phyloP scores from a whole-genome alignment of 345 rosid species.

The Brassica napus region DNA sequence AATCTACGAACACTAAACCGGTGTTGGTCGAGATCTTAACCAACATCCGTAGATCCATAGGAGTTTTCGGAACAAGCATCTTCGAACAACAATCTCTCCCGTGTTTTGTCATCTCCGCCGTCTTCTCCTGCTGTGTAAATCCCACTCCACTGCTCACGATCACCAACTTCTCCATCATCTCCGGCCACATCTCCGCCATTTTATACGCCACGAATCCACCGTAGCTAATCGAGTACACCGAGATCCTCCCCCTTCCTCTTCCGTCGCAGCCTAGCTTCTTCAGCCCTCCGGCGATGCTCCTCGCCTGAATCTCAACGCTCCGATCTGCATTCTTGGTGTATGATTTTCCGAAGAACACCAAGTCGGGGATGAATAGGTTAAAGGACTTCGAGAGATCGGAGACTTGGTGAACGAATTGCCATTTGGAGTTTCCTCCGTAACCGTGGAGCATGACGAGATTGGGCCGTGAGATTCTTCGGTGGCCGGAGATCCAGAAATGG shows the following conservation, averaged over 20 bases:
- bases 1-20: constrained; percentile 38
- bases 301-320: constrained; percentile 59
- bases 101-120: constrained; percentile 42
- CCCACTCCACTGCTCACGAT: constrained; percentile 66
- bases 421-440: constrained; percentile 63
- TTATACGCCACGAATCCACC: constrained; percentile 78
- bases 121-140: constrained; percentile 50
- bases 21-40: constrained; percentile 45
- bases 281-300: constrained; percentile 55
- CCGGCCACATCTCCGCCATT: constrained; percentile 61
- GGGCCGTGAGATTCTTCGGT: constrained; percentile 43
- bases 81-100: constrained; percentile 49
- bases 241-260: not conserved
- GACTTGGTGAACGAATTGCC: constrained; percentile 71
- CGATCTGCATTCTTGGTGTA: constrained; percentile 44
- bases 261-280: constrained; percentile 52
- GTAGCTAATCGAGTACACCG: constrained; percentile 65
- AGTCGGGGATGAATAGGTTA: constrained; percentile 65
- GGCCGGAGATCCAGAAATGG: constrained; percentile 62
- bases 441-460: constrained; percentile 72
- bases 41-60: constrained; percentile 52
- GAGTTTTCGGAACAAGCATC: constrained; percentile 55
- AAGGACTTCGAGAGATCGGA: constrained; percentile 51
- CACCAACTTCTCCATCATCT: constrained; percentile 61
- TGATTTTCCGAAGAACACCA: constrained; percentile 67